Conservation (phyloP, 2,329 filamentous ascomycete species). For the Xylogone sp. region DNA sequence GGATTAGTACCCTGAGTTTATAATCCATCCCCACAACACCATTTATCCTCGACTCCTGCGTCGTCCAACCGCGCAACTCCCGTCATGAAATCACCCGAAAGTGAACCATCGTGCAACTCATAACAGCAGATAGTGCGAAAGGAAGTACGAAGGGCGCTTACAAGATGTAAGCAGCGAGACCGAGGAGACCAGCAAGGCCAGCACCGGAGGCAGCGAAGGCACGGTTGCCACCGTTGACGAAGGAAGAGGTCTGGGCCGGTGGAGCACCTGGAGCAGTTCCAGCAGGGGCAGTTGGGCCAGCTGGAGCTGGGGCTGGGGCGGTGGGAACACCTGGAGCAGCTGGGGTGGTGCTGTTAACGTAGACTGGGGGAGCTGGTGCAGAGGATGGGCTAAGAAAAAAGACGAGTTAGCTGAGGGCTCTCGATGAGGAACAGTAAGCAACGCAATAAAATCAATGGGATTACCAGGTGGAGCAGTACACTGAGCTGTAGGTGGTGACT, state of each 20-base stretch:
- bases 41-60: slow-evolving; percentile 27
- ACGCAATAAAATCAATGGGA: slow-evolving; percentile 9
- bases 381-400: slow-evolving; percentile 7
- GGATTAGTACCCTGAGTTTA: slow-evolving; percentile 14
- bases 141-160: slow-evolving; percentile 22
- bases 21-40: slow-evolving; percentile 39
- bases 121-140: slow-evolving; percentile 51
- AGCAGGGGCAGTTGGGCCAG: slow-evolving; percentile 18
- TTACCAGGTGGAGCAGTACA: slow-evolving; percentile 53
- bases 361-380: slow-evolving; percentile 13
- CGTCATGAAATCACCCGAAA: slow-evolving; percentile 28
- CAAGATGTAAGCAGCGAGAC: slow-evolving; percentile 46
- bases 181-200: slow-evolving; percentile 57
- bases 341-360: slow-evolving; percentile 17
- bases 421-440: slow-evolving; percentile 2
- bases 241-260: slow-evolving; percentile 34
- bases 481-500: slow-evolving; percentile 47
- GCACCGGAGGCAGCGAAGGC: slow-evolving; percentile 53
- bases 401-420: background rate
- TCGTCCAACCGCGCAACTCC: slow-evolving; percentile 29
- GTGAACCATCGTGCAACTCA: slow-evolving; percentile 26
- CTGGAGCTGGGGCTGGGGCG: slow-evolving; percentile 26
- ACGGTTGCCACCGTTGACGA: slow-evolving; percentile 53
- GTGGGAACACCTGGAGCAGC: slow-evolving; percentile 25
- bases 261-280: slow-evolving; percentile 19